A percentile compares a stretch with the other conserved stretches of the same genome.
Conservation (phyloP, 441 rosid species). For the Erodium moschatum region DNA sequence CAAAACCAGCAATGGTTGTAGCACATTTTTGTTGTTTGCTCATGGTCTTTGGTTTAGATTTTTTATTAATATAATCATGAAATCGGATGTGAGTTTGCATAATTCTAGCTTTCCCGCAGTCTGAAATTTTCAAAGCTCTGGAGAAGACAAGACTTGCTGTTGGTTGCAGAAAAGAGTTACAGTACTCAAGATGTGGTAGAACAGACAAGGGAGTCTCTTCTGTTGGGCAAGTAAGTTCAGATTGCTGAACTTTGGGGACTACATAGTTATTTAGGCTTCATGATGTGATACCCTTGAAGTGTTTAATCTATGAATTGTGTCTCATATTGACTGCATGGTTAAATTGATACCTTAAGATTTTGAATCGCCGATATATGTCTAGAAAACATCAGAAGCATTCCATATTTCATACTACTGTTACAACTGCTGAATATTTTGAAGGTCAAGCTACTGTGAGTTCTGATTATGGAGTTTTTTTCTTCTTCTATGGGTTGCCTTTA, state of each 20-base stretch:
- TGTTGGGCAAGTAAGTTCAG: constrained; percentile 67
- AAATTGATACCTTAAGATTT: background rate
- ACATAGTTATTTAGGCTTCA: background rate
- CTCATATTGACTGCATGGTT: background rate
- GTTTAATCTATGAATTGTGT: background rate
- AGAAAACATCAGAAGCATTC: background rate
- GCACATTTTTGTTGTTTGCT: constrained; percentile 1
- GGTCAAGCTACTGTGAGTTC: background rate
- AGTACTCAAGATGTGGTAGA: constrained; percentile 90
- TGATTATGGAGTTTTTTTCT: background rate
- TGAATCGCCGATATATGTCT: background rate
- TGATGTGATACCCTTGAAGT: background rate
- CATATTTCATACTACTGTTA: background rate
- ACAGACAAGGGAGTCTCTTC: constrained; percentile 92
- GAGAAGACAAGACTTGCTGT: constrained; percentile 65
- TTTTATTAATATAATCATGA: background rate
- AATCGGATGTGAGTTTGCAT: constrained; percentile 9
- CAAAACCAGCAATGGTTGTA: background rate
- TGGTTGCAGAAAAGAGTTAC: constrained; percentile 63
- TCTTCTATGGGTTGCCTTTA: background rate
- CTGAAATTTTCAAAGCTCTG: constrained; percentile 63
- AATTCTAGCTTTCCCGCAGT: constrained; percentile 30
- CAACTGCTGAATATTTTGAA: background rate
- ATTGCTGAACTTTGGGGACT: constrained; percentile 6
- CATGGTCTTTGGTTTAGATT: background rate